phyloP scores from a whole-genome alignment of 768 basidiomycete species.

The Paxillus involutus region DNA sequence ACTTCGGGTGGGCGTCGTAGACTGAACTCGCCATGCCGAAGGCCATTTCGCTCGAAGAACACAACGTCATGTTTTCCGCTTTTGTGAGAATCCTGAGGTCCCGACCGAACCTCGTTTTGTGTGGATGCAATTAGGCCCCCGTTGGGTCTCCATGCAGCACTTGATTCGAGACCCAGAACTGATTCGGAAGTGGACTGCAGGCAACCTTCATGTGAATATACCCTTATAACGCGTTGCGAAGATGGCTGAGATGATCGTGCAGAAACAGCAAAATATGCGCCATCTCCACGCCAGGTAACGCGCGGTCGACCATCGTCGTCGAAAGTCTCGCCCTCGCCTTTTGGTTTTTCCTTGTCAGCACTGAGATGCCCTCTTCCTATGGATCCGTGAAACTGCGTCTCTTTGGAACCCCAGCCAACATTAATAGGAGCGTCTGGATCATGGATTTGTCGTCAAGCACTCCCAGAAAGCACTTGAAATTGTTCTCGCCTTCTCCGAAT shows the following conservation, averaged over 20 bases:
- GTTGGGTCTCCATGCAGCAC: conserved; percentile 81
- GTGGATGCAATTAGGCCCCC: conserved; percentile 83
- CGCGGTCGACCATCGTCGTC: conserved; percentile 72
- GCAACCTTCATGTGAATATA: conserved; percentile 45
- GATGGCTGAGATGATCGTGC: conserved; percentile 49
- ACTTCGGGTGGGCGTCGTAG: conserved; percentile 41
- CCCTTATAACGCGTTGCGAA: conserved; percentile 26
- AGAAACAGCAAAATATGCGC: conserved; percentile 83
- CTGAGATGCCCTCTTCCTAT: conserved; percentile 66
- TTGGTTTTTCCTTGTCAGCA: conserved; percentile 52
- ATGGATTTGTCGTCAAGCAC: conserved; percentile 8
- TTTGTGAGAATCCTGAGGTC: conserved; percentile 64
- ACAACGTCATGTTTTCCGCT: conserved; percentile 80
- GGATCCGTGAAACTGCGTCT: conserved; percentile 97
- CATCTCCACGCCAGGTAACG: conserved; percentile 95
- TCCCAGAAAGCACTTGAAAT: background rate
- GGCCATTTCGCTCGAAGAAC: conserved; percentile 94
- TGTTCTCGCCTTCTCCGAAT: conserved; percentile 77
- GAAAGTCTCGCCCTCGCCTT: conserved; percentile 51
- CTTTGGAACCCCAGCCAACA: conserved; percentile 96
- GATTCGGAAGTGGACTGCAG: conserved; percentile 86
- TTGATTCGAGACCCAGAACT: conserved; percentile 79
- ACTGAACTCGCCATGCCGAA: conserved; percentile 87
- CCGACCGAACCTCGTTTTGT: conserved; percentile 74
- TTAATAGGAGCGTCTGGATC: conserved; percentile 81